These are phyloP conservation scores for Terana coerulea DNA, from an alignment of 768 basidiomycete genomes.

Conservation along the genomic window DNA sequence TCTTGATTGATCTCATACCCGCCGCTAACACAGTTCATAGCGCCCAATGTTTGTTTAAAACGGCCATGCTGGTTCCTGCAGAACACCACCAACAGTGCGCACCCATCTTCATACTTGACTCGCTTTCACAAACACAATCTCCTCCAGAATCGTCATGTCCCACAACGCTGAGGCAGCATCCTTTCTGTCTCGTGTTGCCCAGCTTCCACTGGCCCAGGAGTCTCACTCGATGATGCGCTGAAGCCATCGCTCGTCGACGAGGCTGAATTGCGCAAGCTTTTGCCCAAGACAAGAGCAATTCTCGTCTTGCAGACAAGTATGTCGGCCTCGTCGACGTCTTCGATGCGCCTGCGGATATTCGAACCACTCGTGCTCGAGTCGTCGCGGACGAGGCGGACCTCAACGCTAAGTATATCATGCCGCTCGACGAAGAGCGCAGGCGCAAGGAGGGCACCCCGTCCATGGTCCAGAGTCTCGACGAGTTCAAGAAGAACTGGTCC, in stretches of 20 bases:
- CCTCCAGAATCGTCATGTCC: conserved; percentile 15
- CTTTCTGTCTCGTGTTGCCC: conserved; percentile 24
- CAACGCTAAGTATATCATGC: conserved; percentile 48
- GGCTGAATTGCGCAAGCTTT: conserved; percentile 48
- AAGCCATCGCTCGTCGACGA: conserved; percentile 56
- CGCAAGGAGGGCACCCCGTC: conserved; percentile 47
- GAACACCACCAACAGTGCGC: background rate
- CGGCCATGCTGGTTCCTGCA: background rate
- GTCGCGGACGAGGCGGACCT: conserved; percentile 43
- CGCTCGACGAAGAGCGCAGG: conserved; percentile 40
- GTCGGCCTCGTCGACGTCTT: conserved; percentile 63
- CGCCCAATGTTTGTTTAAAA: background rate
- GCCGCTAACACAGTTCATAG: background rate
- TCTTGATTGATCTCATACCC: background rate
- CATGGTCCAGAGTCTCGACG: conserved; percentile 47
- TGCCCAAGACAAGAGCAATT: conserved; percentile 46
- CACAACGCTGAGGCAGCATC: conserved; percentile 27
- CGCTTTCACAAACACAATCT: background rate
- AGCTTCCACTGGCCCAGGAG: conserved; percentile 21
- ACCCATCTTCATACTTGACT: background rate
- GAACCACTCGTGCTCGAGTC: conserved; percentile 47
- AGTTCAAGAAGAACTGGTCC: conserved; percentile 62
- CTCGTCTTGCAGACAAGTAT: conserved; percentile 41
- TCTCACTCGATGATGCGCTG: conserved; percentile 36
- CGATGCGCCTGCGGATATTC: conserved; percentile 43